Percentiles rank a stretch among this genome's conserved stretches.
Evolutionary conservation across 148 eudicot species (phyloP).

Genomic region (Fallopia convolvulus): DNA sequence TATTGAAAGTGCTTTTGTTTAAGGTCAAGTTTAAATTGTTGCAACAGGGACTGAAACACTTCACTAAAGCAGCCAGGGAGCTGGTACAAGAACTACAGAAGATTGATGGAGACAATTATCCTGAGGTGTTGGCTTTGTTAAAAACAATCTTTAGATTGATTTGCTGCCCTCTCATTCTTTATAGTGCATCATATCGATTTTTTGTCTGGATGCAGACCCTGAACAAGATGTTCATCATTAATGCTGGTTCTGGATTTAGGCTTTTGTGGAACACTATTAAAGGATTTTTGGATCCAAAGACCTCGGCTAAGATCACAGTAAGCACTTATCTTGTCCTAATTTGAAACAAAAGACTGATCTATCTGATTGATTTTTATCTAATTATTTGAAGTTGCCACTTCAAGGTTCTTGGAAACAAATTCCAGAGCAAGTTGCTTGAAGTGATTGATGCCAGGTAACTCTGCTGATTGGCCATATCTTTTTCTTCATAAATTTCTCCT

Average conservation of each 20-base stretch:
- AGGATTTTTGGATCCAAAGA: slow-evolving; percentile 86
- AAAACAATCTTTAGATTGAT: background rate
- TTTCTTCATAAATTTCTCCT: background rate
- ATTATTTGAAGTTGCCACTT: slow-evolving; percentile 1
- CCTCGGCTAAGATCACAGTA: slow-evolving; percentile 74
- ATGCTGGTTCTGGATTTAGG: slow-evolving; percentile 97
- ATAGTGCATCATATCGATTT: background rate
- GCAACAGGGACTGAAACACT: slow-evolving; percentile 76
- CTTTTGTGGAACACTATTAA: slow-evolving; percentile 85
- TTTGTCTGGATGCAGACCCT: slow-evolving; percentile 47
- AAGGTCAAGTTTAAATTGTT: slow-evolving; percentile 11
- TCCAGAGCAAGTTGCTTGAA: slow-evolving; percentile 93
- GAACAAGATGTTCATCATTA: slow-evolving; percentile 92
- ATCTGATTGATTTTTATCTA: background rate
- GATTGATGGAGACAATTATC: slow-evolving; percentile 96
- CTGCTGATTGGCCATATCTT: background rate
- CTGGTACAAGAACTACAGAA: slow-evolving; percentile 76
- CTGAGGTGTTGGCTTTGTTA: slow-evolving; percentile 49
- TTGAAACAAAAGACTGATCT: background rate
- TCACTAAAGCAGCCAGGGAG: slow-evolving; percentile 78
- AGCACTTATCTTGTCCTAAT: slow-evolving; percentile 22
- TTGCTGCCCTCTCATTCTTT: background rate
- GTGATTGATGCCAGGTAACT: slow-evolving; percentile 69
- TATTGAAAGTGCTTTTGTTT: slow-evolving; percentile 3
- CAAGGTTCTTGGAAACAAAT: slow-evolving; percentile 84